phyloP scores from a whole-genome alignment of 2,329 filamentous ascomycete species.

The Lecanicillium sp. region DNA sequence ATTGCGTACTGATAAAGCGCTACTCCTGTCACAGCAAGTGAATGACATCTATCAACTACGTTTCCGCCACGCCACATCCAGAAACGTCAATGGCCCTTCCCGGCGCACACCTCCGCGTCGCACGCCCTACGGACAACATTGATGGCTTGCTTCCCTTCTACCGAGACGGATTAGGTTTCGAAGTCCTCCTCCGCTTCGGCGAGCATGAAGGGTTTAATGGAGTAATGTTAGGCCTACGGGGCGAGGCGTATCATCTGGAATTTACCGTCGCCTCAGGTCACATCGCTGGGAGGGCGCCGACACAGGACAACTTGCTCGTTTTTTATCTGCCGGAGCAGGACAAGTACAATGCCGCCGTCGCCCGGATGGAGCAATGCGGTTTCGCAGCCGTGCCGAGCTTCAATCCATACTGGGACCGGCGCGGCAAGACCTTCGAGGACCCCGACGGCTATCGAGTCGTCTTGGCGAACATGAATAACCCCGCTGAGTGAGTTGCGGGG shows the following conservation, averaged over 20 bases:
- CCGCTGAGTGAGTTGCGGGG: conserved; percentile 1
- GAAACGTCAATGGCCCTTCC: conserved; percentile 9
- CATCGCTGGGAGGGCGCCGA: conserved; percentile 26
- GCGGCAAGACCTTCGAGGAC: conserved; percentile 36
- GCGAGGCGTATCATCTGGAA: conserved; percentile 33
- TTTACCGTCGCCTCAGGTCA: conserved; percentile 29
- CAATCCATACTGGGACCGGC: conserved; percentile 37
- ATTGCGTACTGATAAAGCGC: no score
- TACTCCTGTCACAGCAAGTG: no score
- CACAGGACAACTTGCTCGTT: conserved; percentile 34
- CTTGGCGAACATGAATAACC: conserved; percentile 22
- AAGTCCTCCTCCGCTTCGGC: conserved; percentile 23
- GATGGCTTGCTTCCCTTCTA: conserved; percentile 32
- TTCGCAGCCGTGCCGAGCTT: conserved; percentile 26
- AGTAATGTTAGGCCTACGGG: conserved; percentile 31
- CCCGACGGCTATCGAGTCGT: conserved; percentile 37
- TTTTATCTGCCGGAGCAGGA: conserved; percentile 30
- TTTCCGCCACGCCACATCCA: background rate
- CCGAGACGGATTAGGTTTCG: conserved; percentile 30
- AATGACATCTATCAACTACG: conserved; percentile 1
- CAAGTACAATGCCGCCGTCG: conserved; percentile 21
- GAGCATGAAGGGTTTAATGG: conserved; percentile 32
- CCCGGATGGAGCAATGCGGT: conserved; percentile 25
- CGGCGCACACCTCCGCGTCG: conserved; percentile 29
- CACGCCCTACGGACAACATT: conserved; percentile 31